Evolutionary conservation across 139 green algal genomes (phyloP), one percentile per base, ranked within the genome.

Genomic region (Tetraselmis chui): DNA sequence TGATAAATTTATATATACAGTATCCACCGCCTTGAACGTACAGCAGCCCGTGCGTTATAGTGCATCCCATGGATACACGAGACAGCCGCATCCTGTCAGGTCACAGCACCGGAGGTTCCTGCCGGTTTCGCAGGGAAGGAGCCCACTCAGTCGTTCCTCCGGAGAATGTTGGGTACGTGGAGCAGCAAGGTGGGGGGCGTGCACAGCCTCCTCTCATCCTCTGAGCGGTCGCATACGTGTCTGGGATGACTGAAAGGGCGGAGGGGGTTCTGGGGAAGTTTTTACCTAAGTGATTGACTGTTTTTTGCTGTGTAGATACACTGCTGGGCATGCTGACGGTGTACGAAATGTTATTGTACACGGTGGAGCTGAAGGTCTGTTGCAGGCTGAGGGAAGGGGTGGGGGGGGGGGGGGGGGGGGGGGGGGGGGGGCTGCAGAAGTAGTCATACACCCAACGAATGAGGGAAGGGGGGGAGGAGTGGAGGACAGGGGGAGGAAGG

Each of bases 271-370:
- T 26, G 1, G 31, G 28, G 23, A 29, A 28, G 1, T 31, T 78
- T 29, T 31, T 5, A 2, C 5, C 28, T 78, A 29, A 28, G 75
- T 27, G 2, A 29, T 29, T 80, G 76, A 23, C 23, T 22, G 5
- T 80, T 11, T 28, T 26, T n/a, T 2, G 23, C 27, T 1, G 2
- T 76, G 79, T 80, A 84, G 88, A 91, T 75, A 91, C 88, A 2
- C 85, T 93, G 81, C 84, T 94, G 29, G 83, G 85, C 26, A 92
- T 86, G 59, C 85, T 95, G 31, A 95, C 84, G 23, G 87, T 91
- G n/a, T 11, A 77, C n/a, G 88, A 95, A 84, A 95, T 95, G 92
- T 85, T 97, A 32, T 75, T 94, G 82, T 97, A 97, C 88, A 96
- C 91, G 0, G 90, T 90, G 0, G 91, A 95, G 82, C 88, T 97